A percentile compares a stretch with the other conserved stretches of the same genome.
These are phyloP conservation scores for Amphichorda felina DNA, from an alignment of 2,329 filamentous ascomycete species.

Conservation along the genomic window DNA sequence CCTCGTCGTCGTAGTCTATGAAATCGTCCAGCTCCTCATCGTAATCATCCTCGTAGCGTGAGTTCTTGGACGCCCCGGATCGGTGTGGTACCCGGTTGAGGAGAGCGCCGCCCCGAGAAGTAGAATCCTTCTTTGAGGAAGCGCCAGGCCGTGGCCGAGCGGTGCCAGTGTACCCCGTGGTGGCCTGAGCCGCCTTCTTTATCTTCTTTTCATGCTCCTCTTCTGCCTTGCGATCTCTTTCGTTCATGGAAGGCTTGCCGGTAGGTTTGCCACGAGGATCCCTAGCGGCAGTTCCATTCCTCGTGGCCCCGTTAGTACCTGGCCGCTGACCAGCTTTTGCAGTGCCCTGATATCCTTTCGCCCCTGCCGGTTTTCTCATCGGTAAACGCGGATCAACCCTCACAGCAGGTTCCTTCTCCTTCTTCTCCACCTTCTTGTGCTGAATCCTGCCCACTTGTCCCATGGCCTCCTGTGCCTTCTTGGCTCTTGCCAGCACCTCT, in stretches of 20 bases:
- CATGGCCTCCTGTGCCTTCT: constrained; percentile 49
- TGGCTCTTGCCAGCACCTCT: constrained; percentile 62
- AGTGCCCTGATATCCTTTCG: constrained; percentile 17
- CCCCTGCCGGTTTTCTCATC: constrained; percentile 5
- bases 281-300: constrained; percentile 3
- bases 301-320: not conserved
- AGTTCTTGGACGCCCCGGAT: constrained; percentile 15
- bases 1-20: constrained; percentile 49
- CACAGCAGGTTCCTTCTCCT: constrained; percentile 27
- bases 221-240: not conserved
- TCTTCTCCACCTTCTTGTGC: constrained; percentile 59
- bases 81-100: constrained; percentile 19
- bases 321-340: constrained; percentile 11
- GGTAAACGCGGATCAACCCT: constrained; percentile 9
- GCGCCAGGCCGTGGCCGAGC: constrained; percentile 41
- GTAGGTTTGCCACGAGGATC: constrained; percentile 5
- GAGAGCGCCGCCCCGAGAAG: constrained; percentile 26
- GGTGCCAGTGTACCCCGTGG: constrained; percentile 54
- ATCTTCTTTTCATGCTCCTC: constrained; percentile 39
- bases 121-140: constrained; percentile 12
- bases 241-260: not conserved
- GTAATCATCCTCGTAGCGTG: constrained; percentile 44
- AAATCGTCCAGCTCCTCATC: constrained; percentile 52
- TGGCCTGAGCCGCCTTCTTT: constrained; percentile 50
- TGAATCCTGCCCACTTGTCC: constrained; percentile 60